These are phyloP conservation scores for Cladosporium sp. DNA, from an alignment of 2,329 filamentous ascomycete genomes.

Conservation along the genomic window DNA sequence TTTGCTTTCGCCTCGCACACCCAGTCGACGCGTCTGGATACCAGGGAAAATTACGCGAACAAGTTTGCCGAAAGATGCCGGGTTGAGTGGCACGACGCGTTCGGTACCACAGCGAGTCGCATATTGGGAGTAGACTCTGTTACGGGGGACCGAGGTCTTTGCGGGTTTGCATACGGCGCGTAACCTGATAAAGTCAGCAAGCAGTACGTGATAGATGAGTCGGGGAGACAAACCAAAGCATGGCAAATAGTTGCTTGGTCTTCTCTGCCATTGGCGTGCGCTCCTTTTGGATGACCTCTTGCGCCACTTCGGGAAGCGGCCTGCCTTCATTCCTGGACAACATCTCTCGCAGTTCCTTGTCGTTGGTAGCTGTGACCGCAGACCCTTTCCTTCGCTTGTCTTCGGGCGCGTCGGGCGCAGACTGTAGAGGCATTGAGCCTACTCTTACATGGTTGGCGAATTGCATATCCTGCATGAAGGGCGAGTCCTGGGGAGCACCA, in stretches of 20 bases:
- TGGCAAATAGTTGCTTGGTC: slow-evolving; percentile 82
- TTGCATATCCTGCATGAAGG: slow-evolving; percentile 32
- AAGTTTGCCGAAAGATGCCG: slow-evolving; percentile 95
- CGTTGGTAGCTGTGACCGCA: slow-evolving; percentile 75
- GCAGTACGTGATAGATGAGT: slow-evolving; percentile 25
- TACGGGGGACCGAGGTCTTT: slow-evolving; percentile 85
- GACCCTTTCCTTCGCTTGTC: slow-evolving; percentile 57
- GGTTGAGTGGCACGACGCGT: slow-evolving; percentile 91
- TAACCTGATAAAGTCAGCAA: slow-evolving; percentile 58
- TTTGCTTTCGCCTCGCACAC: slow-evolving; percentile 94
- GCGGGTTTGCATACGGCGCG: slow-evolving; percentile 71
- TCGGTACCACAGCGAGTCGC: slow-evolving; percentile 90
- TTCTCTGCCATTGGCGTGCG: slow-evolving; percentile 79
- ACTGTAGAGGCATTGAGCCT: slow-evolving; percentile 32
- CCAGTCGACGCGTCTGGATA: slow-evolving; percentile 86
- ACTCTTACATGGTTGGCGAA: slow-evolving; percentile 33
- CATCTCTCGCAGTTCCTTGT: slow-evolving; percentile 76
- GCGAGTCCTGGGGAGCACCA: slow-evolving; percentile 29
- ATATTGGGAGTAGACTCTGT: slow-evolving; percentile 93
- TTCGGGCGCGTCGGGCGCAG: slow-evolving; percentile 39
- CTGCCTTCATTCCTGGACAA: slow-evolving; percentile 70
- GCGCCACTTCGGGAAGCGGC: slow-evolving; percentile 69
- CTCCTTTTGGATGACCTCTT: slow-evolving; percentile 76
- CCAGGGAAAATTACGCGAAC: slow-evolving; percentile 95
- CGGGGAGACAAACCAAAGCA: slow-evolving; percentile 71